A percentile compares a stretch with the other conserved stretches of the same genome.
Evolutionary conservation across 345 rosid genomes (phyloP).

Genomic region (Eucalyptus pauciflora): DNA sequence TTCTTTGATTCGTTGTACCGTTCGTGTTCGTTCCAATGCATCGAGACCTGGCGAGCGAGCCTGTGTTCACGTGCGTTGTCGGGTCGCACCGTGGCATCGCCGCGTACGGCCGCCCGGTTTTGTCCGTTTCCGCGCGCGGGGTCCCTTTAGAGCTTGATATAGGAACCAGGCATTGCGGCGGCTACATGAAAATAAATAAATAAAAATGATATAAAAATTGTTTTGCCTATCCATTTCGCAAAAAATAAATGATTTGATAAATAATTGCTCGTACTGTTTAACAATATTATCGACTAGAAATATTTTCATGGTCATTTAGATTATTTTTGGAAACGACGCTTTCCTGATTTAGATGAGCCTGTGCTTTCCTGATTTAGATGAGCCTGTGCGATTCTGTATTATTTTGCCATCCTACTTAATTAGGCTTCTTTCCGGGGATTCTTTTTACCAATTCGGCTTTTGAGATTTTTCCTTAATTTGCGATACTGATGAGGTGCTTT

Average conservation of each 20-base stretch:
- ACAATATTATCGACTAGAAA: not conserved
- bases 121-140: not conserved
- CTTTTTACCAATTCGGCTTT: not conserved
- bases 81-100: too few relatives aligned
- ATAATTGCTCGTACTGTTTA: not conserved
- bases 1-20: too few relatives aligned
- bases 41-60: too few relatives aligned
- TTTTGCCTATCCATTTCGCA: accelerated
- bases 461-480: not conserved
- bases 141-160: not conserved
- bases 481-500: not conserved
- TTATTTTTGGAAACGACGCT: not conserved
- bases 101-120: too few relatives aligned
- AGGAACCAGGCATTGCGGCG: not conserved
- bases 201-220: accelerated
- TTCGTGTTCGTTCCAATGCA: too few relatives aligned
- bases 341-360: not conserved
- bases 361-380: not conserved
- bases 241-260: not conserved
- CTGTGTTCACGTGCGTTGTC: too few relatives aligned
- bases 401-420: not conserved
- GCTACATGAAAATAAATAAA: not conserved
- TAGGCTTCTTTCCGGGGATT: not conserved
- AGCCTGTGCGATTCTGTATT: not conserved
- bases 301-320: not conserved